A percentile compares a stretch with the other conserved stretches of the same genome.
Evolutionary conservation across 2,329 filamentous ascomycete genomes (phyloP).

Genomic region (Curvularia sp.): DNA sequence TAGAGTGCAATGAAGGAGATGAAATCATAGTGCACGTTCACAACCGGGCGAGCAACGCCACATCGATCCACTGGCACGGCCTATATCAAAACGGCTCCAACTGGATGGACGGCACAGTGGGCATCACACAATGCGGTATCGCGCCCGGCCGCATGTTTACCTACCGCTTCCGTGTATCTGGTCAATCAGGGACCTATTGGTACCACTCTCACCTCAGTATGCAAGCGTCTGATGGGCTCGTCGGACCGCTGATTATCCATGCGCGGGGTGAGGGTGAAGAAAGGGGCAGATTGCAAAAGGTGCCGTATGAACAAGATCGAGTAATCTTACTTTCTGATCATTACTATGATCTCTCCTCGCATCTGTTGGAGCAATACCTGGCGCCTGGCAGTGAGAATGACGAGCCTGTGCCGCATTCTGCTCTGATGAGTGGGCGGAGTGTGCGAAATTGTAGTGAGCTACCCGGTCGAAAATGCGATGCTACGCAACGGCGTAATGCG

Average conservation of each 20-base stretch:
- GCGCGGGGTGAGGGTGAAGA: constrained; percentile 48
- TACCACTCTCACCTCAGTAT: constrained; percentile 50
- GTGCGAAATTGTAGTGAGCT: constrained; percentile 49
- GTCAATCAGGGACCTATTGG: constrained; percentile 45
- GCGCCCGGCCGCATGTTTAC: constrained; percentile 54
- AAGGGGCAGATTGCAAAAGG: constrained; percentile 48
- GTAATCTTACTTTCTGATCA: constrained; percentile 71
- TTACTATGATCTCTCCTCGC: constrained; percentile 65
- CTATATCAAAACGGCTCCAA: constrained; percentile 58
- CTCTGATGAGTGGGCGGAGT: constrained; percentile 53
- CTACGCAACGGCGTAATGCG: constrained; percentile 36
- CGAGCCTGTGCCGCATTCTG: constrained; percentile 62
- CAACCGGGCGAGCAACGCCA: constrained; percentile 62
- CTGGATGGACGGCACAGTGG: constrained; percentile 64
- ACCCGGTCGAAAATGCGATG: constrained; percentile 48
- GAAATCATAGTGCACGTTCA: constrained; percentile 70
- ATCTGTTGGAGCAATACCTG: constrained; percentile 62
- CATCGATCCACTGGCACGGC: constrained; percentile 68
- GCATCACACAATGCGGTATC: constrained; percentile 62
- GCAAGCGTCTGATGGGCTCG: constrained; percentile 53
- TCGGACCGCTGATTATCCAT: constrained; percentile 48
- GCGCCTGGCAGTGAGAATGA: constrained; percentile 57
- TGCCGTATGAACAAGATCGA: constrained; percentile 61
- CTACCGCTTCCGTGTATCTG: constrained; percentile 47
- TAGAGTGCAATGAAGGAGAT: constrained; percentile 65